A percentile compares a stretch with the other conserved stretches of the same genome.
These are phyloP conservation scores for Schoenoplectus tabernaemontani DNA, from an alignment of 202 grass and related monocot genomes.

Conservation along the genomic window DNA sequence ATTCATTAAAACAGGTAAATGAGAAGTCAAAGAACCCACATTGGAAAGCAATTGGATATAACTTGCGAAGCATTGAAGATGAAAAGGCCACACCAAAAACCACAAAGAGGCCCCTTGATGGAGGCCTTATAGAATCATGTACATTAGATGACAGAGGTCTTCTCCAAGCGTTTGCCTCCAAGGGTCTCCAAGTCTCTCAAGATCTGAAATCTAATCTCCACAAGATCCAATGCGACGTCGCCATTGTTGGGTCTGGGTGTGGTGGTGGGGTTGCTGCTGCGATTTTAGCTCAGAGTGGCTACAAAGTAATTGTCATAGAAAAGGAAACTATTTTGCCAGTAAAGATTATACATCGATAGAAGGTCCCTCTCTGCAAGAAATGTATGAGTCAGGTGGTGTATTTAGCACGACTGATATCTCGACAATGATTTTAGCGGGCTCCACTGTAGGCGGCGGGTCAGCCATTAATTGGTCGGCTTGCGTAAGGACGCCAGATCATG, in stretches of 20 bases:
- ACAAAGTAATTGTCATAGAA: conserved; percentile 79
- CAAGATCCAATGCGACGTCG: conserved; percentile 49
- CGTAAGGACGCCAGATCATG: conserved; percentile 52
- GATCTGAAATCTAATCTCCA: conserved; percentile 16
- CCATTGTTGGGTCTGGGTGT: conserved; percentile 74
- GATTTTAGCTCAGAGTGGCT: conserved; percentile 53
- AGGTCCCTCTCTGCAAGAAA: conserved; percentile 50
- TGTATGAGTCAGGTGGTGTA: conserved; percentile 56
- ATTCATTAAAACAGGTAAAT: conserved; percentile 42
- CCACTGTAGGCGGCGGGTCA: conserved; percentile 81
- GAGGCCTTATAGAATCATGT: conserved; percentile 49
- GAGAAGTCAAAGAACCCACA: conserved; percentile 53
- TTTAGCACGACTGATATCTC: conserved; percentile 43
- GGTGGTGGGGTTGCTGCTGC: conserved; percentile 72
- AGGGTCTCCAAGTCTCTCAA: conserved; percentile 40
- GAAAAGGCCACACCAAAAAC: background rate
- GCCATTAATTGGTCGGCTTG: conserved; percentile 93
- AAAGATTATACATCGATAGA: conserved; percentile 67
- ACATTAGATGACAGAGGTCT: conserved; percentile 39
- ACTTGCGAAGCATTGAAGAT: conserved; percentile 10
- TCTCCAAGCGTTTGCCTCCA: conserved; percentile 38
- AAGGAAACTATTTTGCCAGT: conserved; percentile 62
- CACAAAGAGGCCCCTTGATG: conserved; percentile 38
- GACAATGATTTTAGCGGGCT: conserved; percentile 40
- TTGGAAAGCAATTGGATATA: conserved; percentile 89